phyloP scores from a whole-genome alignment of 2,329 filamentous ascomycete species.

The Talaromyces sp. region DNA sequence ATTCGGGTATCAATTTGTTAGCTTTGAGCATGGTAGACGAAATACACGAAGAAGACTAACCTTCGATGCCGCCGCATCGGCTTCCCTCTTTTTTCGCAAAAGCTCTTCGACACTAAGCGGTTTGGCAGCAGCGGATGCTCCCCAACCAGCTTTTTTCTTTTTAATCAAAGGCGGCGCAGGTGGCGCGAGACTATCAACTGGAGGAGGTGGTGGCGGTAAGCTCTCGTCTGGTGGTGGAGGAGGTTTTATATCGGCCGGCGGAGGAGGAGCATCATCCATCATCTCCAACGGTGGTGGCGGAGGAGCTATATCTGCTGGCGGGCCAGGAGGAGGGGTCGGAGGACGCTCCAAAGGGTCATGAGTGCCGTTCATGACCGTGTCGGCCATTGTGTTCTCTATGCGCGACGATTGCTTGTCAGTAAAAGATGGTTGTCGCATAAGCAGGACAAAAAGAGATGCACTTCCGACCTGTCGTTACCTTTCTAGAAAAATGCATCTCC shows the following conservation, averaged over 20 bases:
- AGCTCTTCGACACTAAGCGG: conserved; percentile 83
- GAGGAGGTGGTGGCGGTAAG: conserved; percentile 39
- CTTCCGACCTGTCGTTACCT: neutral
- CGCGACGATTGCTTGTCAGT: neutral
- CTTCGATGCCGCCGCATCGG: conserved; percentile 78
- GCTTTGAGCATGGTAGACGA: conserved; percentile 3
- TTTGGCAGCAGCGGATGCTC: conserved; percentile 36
- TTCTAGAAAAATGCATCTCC: conserved; percentile 1
- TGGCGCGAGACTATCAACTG: conserved; percentile 35
- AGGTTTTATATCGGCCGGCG: conserved; percentile 38
- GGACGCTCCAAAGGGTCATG: conserved; percentile 39
- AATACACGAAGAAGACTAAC: conserved; percentile 29
- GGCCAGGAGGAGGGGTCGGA: conserved; percentile 39
- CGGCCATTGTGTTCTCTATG: conserved; percentile 30
- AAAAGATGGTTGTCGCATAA: neutral
- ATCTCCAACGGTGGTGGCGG: conserved; percentile 41
- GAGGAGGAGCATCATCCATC: conserved; percentile 43
- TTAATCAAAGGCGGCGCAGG: conserved; percentile 23
- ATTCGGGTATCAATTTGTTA: conserved; percentile 20
- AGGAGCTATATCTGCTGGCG: conserved; percentile 44
- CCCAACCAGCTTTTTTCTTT: conserved; percentile 56
- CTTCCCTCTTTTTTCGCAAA: conserved; percentile 77
- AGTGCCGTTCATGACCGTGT: conserved; percentile 29
- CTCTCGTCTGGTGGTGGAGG: conserved; percentile 42
- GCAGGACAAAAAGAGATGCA: neutral